Percentiles rank a stretch among this genome's conserved stretches.
Evolutionary conservation across 2,329 filamentous ascomycete species (phyloP).

Genomic region (Pseudopithomyces maydicus): DNA sequence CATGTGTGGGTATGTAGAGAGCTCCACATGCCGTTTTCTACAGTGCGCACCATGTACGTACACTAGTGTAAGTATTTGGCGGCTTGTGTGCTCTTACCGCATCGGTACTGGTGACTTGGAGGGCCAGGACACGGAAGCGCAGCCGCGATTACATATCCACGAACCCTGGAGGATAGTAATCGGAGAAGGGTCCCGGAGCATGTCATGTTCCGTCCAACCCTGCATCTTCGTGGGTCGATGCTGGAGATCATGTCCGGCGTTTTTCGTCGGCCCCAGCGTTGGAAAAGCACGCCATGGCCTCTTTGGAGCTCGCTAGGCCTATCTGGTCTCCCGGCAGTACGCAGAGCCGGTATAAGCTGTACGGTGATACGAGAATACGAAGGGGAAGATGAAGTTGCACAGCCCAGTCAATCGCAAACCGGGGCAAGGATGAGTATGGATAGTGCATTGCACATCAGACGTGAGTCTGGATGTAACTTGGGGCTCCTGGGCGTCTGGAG

Average conservation of each 20-base stretch:
- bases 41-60: no score
- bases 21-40: neutral
- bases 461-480: neutral
- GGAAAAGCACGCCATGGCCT: neutral
- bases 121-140: neutral
- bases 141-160: neutral
- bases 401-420: conserved; percentile 2
- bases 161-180: neutral
- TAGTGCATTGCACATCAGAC: neutral
- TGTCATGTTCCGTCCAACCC: neutral
- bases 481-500: neutral
- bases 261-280: no score
- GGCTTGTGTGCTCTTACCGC: neutral
- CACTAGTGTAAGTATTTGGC: no score
- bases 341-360: neutral
- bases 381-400: conserved; percentile 1
- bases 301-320: neutral
- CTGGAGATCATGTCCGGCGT: neutral
- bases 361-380: neutral
- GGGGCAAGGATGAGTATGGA: neutral
- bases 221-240: no score
- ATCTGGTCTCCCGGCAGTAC: neutral
- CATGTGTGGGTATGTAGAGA: neutral
- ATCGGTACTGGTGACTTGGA: conserved; percentile 2
- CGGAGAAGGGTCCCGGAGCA: neutral